Conservation (phyloP, 1,139 yeast species). For the Yamadazyma atmosphaerica region DNA sequence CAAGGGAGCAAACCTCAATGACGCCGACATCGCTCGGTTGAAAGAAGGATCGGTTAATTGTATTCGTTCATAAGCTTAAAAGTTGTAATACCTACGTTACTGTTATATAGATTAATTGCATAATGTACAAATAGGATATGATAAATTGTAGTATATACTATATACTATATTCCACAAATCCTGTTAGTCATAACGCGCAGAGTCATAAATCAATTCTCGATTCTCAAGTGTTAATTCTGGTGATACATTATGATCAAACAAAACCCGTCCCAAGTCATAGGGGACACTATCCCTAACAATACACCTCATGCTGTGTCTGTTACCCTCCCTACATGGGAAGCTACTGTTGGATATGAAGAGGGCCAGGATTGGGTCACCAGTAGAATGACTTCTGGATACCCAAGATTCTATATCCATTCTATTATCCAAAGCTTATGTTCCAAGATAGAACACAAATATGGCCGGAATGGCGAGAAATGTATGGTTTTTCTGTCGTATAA, state of each 20-base stretch:
- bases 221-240: too few relatives aligned
- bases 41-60: slow-evolving; percentile 72
- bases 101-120: slow-evolving; percentile 4
- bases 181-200: too few relatives aligned
- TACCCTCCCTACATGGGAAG: slow-evolving; percentile 91
- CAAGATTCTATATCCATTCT: slow-evolving; percentile 79
- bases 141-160: not conserved
- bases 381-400: slow-evolving; percentile 85
- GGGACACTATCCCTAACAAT: slow-evolving; percentile 84
- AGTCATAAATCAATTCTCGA: too few relatives aligned
- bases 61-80: slow-evolving; percentile 45
- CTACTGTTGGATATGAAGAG: slow-evolving; percentile 89
- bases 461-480: slow-evolving; percentile 70
- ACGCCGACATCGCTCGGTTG: too few relatives aligned
- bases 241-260: slow-evolving; percentile 14
- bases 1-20: slow-evolving; percentile 40
- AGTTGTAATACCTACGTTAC: not conserved
- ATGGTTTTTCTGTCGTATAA: slow-evolving; percentile 76
- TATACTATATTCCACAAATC: too few relatives aligned
- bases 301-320: slow-evolving; percentile 93
- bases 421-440: slow-evolving; percentile 62
- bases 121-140: not conserved
- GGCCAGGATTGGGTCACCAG: slow-evolving; percentile 83
- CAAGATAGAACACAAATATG: slow-evolving; percentile 59
- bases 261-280: slow-evolving; percentile 53